Conservation (phyloP, 2,329 filamentous ascomycete species). For the Colletotrichum somersetense region DNA sequence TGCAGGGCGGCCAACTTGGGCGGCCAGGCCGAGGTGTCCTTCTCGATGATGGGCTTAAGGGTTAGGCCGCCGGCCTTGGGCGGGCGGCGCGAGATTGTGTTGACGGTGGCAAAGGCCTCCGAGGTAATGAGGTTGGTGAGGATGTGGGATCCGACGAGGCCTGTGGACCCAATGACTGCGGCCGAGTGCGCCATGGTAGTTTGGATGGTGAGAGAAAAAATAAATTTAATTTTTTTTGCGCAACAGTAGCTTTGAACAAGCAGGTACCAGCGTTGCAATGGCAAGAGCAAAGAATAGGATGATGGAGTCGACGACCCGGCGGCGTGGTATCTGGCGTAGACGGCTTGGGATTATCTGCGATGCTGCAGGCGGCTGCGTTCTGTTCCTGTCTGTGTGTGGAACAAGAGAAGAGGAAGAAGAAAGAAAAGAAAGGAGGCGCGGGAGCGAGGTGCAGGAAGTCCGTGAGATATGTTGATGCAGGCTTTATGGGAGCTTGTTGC, state of each 20-base stretch:
- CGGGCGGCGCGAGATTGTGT: conserved; percentile 76
- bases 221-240: background rate
- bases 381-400: conserved; percentile 23
- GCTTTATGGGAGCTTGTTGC: conserved; percentile 35
- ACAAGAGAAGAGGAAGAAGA: background rate
- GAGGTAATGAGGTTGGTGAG: conserved; percentile 73
- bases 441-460: conserved; percentile 28
- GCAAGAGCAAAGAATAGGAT: background rate
- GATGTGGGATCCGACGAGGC: conserved; percentile 80
- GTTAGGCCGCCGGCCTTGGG: conserved; percentile 63
- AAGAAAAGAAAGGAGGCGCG: conserved; percentile 4
- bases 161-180: conserved; percentile 72
- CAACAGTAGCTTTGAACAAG: conserved; percentile 14
- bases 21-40: conserved; percentile 79
- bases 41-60: conserved; percentile 73
- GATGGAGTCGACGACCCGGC: conserved; percentile 31
- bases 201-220: too few species aligned
- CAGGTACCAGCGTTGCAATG: conserved; percentile 8
- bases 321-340: conserved; percentile 14
- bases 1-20: conserved; percentile 66
- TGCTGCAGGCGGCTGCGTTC: conserved; percentile 27
- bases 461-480: conserved; percentile 35
- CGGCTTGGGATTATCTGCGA: conserved; percentile 22
- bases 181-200: conserved; percentile 34
- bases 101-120: conserved; percentile 64